Conservation (phyloP, 306 rosid species). For the Pyrus communis region DNA sequence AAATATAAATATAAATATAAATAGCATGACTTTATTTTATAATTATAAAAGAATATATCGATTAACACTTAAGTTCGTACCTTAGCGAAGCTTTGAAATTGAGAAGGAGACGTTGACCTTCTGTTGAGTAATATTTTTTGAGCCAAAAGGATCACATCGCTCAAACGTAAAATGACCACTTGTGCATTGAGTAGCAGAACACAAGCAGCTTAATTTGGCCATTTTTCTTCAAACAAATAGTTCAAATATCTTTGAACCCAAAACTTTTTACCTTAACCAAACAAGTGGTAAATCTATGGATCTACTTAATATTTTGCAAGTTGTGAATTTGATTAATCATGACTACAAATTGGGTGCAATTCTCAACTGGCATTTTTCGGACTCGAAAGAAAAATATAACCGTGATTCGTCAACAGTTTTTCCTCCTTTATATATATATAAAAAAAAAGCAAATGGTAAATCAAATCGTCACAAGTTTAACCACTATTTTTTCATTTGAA, state of each 20-base stretch:
- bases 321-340: too few species aligned
- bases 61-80: too few species aligned
- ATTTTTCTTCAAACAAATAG: background rate
- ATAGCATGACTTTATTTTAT: too few species aligned
- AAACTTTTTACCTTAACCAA: background rate
- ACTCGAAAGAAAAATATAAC: too few species aligned
- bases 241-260: background rate
- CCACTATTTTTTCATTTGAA: background rate
- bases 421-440: background rate
- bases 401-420: too few species aligned
- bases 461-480: background rate
- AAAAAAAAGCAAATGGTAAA: background rate
- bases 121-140: background rate
- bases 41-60: background rate
- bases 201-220: background rate
- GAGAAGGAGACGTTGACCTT: too few species aligned
- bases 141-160: background rate
- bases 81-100: background rate
- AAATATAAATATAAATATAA: accelerated
- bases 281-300: background rate
- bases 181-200: background rate
- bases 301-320: too few species aligned
- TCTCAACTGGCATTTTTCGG: too few species aligned
- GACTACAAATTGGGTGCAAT: too few species aligned
- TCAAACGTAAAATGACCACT: background rate